Percentiles rank a stretch among this genome's conserved stretches.
Evolutionary conservation across 257 asterid genomes (phyloP).

Genomic region (Paraleonurus japonicus): DNA sequence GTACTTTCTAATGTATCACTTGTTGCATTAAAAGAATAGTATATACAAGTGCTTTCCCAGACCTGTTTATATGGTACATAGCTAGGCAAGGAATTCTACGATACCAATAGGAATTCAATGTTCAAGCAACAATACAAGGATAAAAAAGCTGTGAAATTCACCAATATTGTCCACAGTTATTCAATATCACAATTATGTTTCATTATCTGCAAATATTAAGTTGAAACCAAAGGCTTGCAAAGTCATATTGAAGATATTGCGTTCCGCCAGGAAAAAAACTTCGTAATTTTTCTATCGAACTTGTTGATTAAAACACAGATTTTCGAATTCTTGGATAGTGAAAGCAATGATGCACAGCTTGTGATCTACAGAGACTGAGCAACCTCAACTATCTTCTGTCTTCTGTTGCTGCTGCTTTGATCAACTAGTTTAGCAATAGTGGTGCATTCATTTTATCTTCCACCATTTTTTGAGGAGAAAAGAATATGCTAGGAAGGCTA

Average conservation of each 20-base stretch:
- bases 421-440: not conserved
- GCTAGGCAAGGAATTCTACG: not conserved
- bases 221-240: not conserved
- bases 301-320: not conserved
- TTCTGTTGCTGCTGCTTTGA: conserved; percentile 7
- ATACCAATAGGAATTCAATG: not conserved
- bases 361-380: not conserved
- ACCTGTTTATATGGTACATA: not conserved
- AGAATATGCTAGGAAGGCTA: conserved; percentile 17
- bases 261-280: not conserved
- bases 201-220: not conserved
- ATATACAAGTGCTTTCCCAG: not conserved
- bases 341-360: not conserved
- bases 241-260: not conserved
- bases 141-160: not conserved
- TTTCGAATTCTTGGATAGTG: not conserved
- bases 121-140: not conserved
- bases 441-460: not conserved
- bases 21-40: not conserved
- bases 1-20: not conserved
- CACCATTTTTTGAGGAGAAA: not conserved
- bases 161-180: not conserved
- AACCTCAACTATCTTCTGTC: not conserved
- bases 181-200: not conserved
- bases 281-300: not conserved